A percentile compares a stretch with the other conserved stretches of the same genome.
These are phyloP conservation scores for Tetrahymena thermophila DNA, from an alignment of 73 alveolate species.

Conservation along the genomic window DNA sequence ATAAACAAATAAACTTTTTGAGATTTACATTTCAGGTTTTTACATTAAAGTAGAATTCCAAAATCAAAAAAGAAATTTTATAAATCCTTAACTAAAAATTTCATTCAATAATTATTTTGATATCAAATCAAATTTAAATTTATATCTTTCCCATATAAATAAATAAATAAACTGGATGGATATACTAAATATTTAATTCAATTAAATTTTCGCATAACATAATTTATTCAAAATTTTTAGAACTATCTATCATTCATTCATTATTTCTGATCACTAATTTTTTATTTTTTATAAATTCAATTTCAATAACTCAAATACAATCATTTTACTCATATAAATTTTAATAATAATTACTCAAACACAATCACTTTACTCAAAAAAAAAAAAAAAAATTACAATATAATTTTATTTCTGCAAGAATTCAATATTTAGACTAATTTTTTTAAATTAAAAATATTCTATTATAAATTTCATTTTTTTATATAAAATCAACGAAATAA, in stretches of 20 bases:
- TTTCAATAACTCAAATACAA: background rate
- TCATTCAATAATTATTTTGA: background rate
- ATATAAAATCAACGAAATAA: no score
- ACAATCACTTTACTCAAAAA: background rate
- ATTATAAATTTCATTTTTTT: no score
- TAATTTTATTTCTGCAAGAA: no score
- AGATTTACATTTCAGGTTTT: background rate
- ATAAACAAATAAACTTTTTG: background rate
- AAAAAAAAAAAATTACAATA: no score
- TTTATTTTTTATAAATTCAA: no score
- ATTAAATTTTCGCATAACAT: background rate
- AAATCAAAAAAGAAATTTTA: background rate
- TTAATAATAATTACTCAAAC: no score
- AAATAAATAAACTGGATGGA: background rate
- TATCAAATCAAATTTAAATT: background rate
- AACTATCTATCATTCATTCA: no score
- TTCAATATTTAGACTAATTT: no score
- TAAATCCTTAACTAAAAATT: background rate
- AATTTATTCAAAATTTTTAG: no score
- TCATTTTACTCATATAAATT: background rate
- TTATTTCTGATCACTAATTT: background rate
- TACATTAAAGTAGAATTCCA: background rate
- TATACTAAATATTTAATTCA: background rate
- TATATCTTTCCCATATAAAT: background rate
- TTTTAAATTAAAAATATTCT: no score